Conservation (phyloP, 2,329 filamentous ascomycete genomes). For the Arthroderma sp. region DNA sequence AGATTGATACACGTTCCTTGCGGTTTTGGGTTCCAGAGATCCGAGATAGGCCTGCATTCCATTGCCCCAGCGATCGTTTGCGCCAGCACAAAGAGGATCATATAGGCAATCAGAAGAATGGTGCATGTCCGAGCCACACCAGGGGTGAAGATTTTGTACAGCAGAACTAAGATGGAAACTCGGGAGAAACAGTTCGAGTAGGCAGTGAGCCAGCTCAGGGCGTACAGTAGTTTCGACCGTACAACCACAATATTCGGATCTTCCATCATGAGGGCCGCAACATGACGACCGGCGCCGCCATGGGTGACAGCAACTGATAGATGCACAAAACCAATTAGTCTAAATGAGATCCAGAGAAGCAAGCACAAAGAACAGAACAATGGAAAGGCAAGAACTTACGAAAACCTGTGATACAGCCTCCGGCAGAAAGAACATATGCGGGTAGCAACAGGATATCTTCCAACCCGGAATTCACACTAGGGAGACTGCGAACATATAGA, state of each 20-base stretch:
- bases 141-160: background rate
- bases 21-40: background rate
- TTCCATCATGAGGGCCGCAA: background rate
- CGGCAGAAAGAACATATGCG: background rate
- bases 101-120: background rate
- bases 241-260: background rate
- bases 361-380: background rate
- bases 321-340: background rate
- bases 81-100: background rate
- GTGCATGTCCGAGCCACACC: background rate
- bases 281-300: background rate
- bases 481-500: background rate
- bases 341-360: background rate
- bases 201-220: background rate
- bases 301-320: background rate
- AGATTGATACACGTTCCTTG: background rate
- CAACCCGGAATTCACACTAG: background rate
- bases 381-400: background rate
- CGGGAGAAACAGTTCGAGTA: background rate
- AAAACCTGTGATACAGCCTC: background rate
- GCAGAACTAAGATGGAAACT: background rate
- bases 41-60: background rate
- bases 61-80: background rate
- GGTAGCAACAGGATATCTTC: background rate
- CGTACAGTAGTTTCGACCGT: background rate